Evolutionary conservation across 768 basidiomycete species (phyloP).

Genomic region (Lentinula detonsa): DNA sequence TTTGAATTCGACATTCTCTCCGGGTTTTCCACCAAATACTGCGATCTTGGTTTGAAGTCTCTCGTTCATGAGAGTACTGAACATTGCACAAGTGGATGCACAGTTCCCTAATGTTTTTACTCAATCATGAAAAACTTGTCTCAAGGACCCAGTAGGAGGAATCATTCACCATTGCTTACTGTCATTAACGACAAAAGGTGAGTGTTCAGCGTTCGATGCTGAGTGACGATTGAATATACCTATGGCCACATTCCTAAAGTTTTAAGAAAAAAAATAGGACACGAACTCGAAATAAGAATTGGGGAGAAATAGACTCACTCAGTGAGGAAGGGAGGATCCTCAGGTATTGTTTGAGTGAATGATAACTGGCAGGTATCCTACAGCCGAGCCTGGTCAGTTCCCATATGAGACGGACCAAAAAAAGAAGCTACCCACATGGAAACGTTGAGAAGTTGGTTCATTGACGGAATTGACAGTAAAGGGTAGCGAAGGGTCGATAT

Average conservation of each 20-base stretch:
- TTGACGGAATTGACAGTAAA: constrained; percentile 35
- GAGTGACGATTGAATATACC: constrained; percentile 20
- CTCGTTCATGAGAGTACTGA: constrained; percentile 57
- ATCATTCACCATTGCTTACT: constrained; percentile 1
- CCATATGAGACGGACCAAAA: not conserved
- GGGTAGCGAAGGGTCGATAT: constrained; percentile 35
- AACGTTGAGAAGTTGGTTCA: constrained; percentile 42
- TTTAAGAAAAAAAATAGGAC: not conserved
- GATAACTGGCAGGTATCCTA: constrained; percentile 39
- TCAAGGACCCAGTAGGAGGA: not conserved
- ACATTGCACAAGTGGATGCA: constrained; percentile 60
- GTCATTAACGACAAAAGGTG: not conserved
- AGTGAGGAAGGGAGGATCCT: constrained; percentile 39
- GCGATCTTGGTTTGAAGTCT: constrained; percentile 45
- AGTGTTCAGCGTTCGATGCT: not conserved
- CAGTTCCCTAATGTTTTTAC: constrained; percentile 24
- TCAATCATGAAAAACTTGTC: not conserved
- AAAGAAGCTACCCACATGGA: constrained; percentile 30
- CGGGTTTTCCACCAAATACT: constrained; percentile 53
- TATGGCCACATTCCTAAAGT: constrained; percentile 36
- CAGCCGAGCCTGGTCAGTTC: not conserved
- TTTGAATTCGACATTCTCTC: constrained; percentile 44
- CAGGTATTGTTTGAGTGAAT: constrained; percentile 32
- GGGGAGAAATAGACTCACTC: constrained; percentile 19
- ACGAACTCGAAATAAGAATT: not conserved